Base-by-base conservation (phyloP, 2,329 filamentous ascomycete species). In the Cercospora sp. region DNA sequence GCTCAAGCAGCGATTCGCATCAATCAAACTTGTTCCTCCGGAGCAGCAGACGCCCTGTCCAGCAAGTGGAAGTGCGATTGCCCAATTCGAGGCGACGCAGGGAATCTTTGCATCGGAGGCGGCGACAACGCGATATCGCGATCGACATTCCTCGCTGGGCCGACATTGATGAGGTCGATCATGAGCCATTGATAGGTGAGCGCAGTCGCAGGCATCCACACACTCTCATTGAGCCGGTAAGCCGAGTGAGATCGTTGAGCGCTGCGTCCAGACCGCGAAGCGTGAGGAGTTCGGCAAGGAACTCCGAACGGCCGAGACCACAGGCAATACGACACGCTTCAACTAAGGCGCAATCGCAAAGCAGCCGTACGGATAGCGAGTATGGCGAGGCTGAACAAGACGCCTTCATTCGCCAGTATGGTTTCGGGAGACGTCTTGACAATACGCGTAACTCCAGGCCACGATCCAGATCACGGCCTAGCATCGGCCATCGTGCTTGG, bases 101-200 rank as follows among this genome's bases (percentile, higher is more conserved):
- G 5, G 28, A 45, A n/a, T 26, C 48, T 18, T 53, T 45, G 18
- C 33, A 53, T 18, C 31, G 20, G 13, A 59, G 62, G 26, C 51
- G 62, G 31, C 62, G 62, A 18, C 33, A 30, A 10, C 31, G 62
- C 16, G 62, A 64, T 20, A 31, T 64, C 36, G 62, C 57, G 4
- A n/a, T 45, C n/a, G 51, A 63, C 30, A 53, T 55, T 5, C 53
- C 61, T 13, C 5, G 31, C 26, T 36, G 26, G 4, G 61, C 16
- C 10, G 53, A 42, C 13, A 20, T 57, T 31, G 13, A 12, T 13
- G 42, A 9, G 0, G 23, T 13, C 12, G 53, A 53, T 18, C 8
- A 55, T 9, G 48, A 63, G 20, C 36, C 31, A 2, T 12, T 55
- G 48, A 39, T 53, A 16, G 39, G 45, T 36, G 26, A 33, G n/a